These are phyloP conservation scores for Auriscalpium vulgare DNA, from an alignment of 768 basidiomycete species.

Conservation along the genomic window DNA sequence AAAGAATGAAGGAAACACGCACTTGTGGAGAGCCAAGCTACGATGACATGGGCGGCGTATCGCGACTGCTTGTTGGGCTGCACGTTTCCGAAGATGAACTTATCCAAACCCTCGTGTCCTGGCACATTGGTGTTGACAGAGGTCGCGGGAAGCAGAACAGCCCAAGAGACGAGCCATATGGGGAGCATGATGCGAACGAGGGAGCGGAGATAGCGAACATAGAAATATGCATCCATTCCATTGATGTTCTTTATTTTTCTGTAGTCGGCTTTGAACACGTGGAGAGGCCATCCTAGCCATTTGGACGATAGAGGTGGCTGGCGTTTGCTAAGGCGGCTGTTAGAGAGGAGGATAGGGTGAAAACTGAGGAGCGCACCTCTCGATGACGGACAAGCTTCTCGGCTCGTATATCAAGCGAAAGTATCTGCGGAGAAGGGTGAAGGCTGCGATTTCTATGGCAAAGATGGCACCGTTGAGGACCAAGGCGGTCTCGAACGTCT, in stretches of 20 bases:
- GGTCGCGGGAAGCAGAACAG: conserved; percentile 71
- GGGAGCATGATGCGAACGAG: conserved; percentile 79
- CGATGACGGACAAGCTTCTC: conserved; percentile 54
- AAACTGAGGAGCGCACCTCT: conserved; percentile 26
- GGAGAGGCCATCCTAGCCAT: conserved; percentile 58
- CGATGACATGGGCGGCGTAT: conserved; percentile 71
- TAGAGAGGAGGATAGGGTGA: not conserved
- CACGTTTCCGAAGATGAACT: conserved; percentile 81
- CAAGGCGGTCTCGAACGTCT: conserved; percentile 78
- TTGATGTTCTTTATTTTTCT: conserved; percentile 56
- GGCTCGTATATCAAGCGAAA: conserved; percentile 91
- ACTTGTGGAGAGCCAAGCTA: conserved; percentile 77
- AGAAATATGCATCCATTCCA: conserved; percentile 90
- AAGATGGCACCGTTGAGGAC: conserved; percentile 75
- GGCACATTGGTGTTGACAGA: conserved; percentile 40
- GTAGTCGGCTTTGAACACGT: conserved; percentile 56
- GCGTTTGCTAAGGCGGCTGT: conserved; percentile 42
- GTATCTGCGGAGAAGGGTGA: conserved; percentile 76
- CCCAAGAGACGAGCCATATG: conserved; percentile 89
- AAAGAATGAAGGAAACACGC: conserved; percentile 19
- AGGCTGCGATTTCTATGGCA: conserved; percentile 59
- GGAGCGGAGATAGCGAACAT: conserved; percentile 82
- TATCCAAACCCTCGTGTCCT: conserved; percentile 50
- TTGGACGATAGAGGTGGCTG: conserved; percentile 40
- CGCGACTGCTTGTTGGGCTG: conserved; percentile 38